These are phyloP conservation scores for Sporothrix humicola DNA, from an alignment of 2,329 filamentous ascomycete genomes.

Conservation along the genomic window DNA sequence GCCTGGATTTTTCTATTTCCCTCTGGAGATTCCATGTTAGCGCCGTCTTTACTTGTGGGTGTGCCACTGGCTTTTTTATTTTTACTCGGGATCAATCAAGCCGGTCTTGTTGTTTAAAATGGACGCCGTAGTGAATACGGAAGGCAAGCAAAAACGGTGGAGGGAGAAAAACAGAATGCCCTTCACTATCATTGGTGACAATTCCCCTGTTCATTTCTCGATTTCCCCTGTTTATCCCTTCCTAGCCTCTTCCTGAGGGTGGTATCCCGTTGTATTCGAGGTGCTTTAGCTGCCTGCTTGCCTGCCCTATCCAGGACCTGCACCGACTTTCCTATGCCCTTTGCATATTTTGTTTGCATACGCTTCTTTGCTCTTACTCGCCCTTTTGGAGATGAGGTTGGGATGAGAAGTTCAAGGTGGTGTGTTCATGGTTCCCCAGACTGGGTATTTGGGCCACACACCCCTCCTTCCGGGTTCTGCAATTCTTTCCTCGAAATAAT, in stretches of 20 bases:
- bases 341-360: neutral
- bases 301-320: conserved; percentile 17
- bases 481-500: neutral
- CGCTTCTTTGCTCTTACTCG: neutral
- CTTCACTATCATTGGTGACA: neutral
- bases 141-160: neutral
- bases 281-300: neutral
- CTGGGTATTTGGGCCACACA: neutral
- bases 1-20: neutral
- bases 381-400: conserved; percentile 5
- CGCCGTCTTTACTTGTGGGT: neutral
- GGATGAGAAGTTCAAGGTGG: neutral
- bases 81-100: neutral
- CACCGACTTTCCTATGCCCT: neutral
- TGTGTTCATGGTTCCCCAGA: conserved; percentile 6
- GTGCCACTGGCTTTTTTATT: neutral
- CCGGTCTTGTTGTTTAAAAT: neutral
- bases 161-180: neutral
- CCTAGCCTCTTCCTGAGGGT: neutral
- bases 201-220: neutral
- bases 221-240: conserved; percentile 11
- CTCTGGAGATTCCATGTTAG: neutral
- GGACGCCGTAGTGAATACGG: neutral
- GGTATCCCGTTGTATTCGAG: neutral
- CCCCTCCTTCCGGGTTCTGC: neutral